These are phyloP conservation scores for Didymella glomerata DNA, from an alignment of 2,329 filamentous ascomycete genomes.

Conservation along the genomic window DNA sequence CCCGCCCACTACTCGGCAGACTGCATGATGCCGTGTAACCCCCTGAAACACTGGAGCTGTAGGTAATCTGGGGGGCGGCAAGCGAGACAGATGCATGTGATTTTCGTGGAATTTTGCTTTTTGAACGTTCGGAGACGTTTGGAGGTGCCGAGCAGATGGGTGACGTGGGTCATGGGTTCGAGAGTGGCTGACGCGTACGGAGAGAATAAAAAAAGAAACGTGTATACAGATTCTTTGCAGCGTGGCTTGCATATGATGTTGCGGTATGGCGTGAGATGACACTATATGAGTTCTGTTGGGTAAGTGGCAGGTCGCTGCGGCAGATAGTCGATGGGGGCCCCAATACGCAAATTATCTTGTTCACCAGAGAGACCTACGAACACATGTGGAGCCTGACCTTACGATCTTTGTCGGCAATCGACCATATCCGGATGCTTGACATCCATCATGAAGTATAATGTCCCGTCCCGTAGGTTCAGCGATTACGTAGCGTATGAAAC, in stretches of 20 bases:
- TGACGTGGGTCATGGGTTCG: constrained; percentile 7
- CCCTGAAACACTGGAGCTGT: constrained; percentile 15
- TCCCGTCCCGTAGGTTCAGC: too few relatives aligned
- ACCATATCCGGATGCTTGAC: background rate
- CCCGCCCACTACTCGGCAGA: constrained; percentile 6
- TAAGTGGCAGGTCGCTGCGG: background rate
- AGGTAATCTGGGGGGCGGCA: constrained; percentile 15
- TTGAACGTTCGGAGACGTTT: background rate
- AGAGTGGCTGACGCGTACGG: constrained; percentile 4
- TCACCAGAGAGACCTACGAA: background rate
- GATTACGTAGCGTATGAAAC: background rate
- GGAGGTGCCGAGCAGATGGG: constrained; percentile 5
- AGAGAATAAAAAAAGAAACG: background rate
- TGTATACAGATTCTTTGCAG: constrained; percentile 2
- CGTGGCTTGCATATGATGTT: constrained; percentile 8
- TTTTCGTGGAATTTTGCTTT: constrained; percentile 1
- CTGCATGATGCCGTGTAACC: constrained; percentile 14
- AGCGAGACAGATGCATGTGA: constrained; percentile 1
- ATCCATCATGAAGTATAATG: too few relatives aligned
- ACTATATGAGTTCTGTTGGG: background rate
- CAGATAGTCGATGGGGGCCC: background rate
- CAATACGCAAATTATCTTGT: background rate
- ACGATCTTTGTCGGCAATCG: background rate
- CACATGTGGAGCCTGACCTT: background rate
- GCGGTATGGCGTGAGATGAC: background rate